Evolutionary conservation across 164 flowering plant species (phyloP), one percentile per base, ranked within the genome.

Genomic region (Saururus chinensis): DNA sequence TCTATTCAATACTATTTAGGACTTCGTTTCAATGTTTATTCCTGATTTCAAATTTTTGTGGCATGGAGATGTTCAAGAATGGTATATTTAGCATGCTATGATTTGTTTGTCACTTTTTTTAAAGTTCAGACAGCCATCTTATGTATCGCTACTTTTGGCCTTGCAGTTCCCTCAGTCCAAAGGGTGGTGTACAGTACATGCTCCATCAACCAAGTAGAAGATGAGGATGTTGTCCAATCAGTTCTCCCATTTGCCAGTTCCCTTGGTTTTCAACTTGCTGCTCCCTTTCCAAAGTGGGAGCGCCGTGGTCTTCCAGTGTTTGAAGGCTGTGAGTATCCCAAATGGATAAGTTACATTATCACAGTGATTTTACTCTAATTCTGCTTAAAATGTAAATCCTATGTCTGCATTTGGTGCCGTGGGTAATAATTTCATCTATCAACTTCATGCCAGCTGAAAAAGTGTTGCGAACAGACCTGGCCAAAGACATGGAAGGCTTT

Each of bases 231-330:
- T 0, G 65, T 93, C 20, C 68, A 76, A 24, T 85, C 92, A 17
- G 84, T 88, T 60, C 74, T 93, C 21, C 84, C 88, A 17, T 71
- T 86, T 16, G 99, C 99, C 40, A 48, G 70, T 53, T 81, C 90
- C 53, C 59, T 58, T 53, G 87, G 90, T 51, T 93, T 93, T 70
- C 81, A 81, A 40, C 81, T 93, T 21, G 79, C 64, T 24, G 75
- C 88, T 12, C 81, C 84, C 14, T 83, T 90, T 48, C 95, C 99
- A 19, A 63, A 67, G 35, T 93, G 97, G 96, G 81, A 76, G 58
- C 85, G 91, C 23, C 97, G 99, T 51, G 99, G 99, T 40, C 85
- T 86, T 40, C 99, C 96, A 14, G 84, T 84, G 37, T 68, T 93
- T 59, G 83, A 77, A 61, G 96, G 96, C 68, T 75, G 97, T 90